These are phyloP conservation scores for Ceratonia siliqua DNA, from an alignment of 306 rosid genomes.

Conservation along the genomic window DNA sequence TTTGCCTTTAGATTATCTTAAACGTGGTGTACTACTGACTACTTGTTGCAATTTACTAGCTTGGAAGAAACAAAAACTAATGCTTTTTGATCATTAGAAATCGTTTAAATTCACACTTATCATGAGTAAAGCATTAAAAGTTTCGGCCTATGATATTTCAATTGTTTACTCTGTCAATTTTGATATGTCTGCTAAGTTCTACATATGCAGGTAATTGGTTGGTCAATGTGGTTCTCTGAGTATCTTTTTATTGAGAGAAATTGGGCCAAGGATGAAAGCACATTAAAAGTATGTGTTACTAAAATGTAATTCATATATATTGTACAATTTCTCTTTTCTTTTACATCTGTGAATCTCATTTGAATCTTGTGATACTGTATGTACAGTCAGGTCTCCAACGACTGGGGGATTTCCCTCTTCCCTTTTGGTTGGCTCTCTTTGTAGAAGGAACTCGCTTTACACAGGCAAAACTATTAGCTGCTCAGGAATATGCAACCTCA, in stretches of 20 bases:
- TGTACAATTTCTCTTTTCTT: not conserved
- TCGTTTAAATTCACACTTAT: slow-evolving; percentile 15
- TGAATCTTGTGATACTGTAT: slow-evolving; percentile 37
- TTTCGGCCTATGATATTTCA: slow-evolving; percentile 8
- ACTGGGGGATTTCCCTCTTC: slow-evolving; percentile 76
- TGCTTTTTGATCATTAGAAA: slow-evolving; percentile 10
- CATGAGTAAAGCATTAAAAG: not conserved
- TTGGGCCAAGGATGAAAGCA: slow-evolving; percentile 95
- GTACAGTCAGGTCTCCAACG: slow-evolving; percentile 78
- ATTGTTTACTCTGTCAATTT: slow-evolving; percentile 9
- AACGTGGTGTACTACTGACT: not conserved
- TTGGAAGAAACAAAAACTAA: slow-evolving; percentile 10
- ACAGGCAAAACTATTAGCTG: slow-evolving; percentile 80
- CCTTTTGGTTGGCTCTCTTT: slow-evolving; percentile 96
- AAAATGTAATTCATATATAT: not conserved
- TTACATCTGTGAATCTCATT: slow-evolving; percentile 30
- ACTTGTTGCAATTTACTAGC: slow-evolving; percentile 18
- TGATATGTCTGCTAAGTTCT: slow-evolving; percentile 24
- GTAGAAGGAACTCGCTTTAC: slow-evolving; percentile 98
- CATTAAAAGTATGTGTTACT: slow-evolving; percentile 65
- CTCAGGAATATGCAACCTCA: slow-evolving; percentile 84
- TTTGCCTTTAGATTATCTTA: not conserved
- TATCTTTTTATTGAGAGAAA: slow-evolving; percentile 92
- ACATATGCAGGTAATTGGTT: slow-evolving; percentile 79
- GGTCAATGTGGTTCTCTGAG: slow-evolving; percentile 99